phyloP scores from a whole-genome alignment of 352 stramenopile genomes.

The Phytophthora uliginosa region DNA sequence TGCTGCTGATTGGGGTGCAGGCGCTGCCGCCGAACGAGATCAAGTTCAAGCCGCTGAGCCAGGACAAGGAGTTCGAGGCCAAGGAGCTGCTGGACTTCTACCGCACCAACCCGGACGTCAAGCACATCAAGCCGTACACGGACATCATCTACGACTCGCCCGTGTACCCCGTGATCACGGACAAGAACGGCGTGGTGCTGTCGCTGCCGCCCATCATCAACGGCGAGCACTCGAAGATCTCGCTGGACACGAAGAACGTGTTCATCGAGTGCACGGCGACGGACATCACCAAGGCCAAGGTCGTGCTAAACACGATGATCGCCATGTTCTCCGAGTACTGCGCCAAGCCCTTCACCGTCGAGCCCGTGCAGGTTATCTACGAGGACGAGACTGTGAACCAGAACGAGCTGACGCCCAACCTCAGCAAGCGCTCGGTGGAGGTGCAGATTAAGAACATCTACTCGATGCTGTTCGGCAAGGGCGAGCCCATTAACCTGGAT shows the following conservation, averaged over 20 bases:
- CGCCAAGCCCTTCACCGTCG: constrained; percentile 96
- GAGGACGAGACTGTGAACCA: constrained; percentile 81
- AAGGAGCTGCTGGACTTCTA: constrained; percentile 97
- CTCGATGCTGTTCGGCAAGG: constrained; percentile 90
- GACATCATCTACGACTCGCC: constrained; percentile 99
- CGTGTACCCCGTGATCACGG: constrained; percentile 98
- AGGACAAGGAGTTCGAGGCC: constrained; percentile 93
- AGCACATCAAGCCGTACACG: constrained; percentile 99
- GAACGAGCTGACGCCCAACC: constrained; percentile 92
- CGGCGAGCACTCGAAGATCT: constrained; percentile 98
- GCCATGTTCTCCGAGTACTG: constrained; percentile 99
- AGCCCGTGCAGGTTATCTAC: constrained; percentile 98
- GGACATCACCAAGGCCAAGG: constrained; percentile 99
- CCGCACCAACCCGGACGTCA: constrained; percentile 94
- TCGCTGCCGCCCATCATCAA: constrained; percentile 99
- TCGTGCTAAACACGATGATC: constrained; percentile 99
- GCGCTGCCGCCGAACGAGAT: constrained; percentile 95
- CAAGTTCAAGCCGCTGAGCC: constrained; percentile 97
- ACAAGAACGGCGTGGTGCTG: constrained; percentile 96
- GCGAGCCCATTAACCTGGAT: constrained; percentile 83
- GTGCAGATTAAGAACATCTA: constrained; percentile 90
- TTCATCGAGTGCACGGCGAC: constrained; percentile 99
- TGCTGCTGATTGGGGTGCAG: constrained; percentile 45
- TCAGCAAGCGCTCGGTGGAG: constrained; percentile 92
- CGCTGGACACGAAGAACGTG: constrained; percentile 98